Conservation (phyloP, 2,329 filamentous ascomycete genomes). For the Madurella fahalii region DNA sequence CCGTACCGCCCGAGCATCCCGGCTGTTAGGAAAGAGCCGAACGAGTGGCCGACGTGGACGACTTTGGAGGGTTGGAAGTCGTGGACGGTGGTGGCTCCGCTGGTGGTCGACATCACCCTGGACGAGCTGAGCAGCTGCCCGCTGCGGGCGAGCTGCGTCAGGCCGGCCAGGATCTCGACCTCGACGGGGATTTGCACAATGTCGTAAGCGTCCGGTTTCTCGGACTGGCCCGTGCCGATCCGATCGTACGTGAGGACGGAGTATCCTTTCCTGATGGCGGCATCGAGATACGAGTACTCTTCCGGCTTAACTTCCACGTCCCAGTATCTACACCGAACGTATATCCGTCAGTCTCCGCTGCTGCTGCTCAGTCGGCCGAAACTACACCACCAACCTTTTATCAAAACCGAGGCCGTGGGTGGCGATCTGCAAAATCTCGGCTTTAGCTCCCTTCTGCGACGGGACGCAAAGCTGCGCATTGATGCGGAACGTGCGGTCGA, state of each 20-base stretch:
- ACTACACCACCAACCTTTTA: constrained; percentile 10
- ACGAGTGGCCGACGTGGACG: constrained; percentile 28
- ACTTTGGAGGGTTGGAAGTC: constrained; percentile 30
- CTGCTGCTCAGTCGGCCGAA: no score
- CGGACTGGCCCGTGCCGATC: constrained; percentile 56
- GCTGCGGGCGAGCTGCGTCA: constrained; percentile 48
- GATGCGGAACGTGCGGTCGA: constrained; percentile 22
- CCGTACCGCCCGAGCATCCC: constrained; percentile 30
- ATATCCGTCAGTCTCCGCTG: no score
- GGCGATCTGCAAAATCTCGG: constrained; percentile 35
- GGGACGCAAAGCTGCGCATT: constrained; percentile 25
- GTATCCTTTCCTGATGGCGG: constrained; percentile 45
- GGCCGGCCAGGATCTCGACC: constrained; percentile 51
- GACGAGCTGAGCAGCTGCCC: constrained; percentile 38
- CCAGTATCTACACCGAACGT: constrained; percentile 50
- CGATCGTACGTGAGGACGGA: constrained; percentile 60
- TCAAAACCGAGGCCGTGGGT: constrained; percentile 42
- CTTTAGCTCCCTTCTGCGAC: constrained; percentile 9
- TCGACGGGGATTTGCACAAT: constrained; percentile 49
- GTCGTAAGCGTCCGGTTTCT: constrained; percentile 54
- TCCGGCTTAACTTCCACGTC: constrained; percentile 52
- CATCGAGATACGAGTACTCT: constrained; percentile 60
- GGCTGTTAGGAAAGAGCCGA: constrained; percentile 29
- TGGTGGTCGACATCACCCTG: constrained; percentile 23
- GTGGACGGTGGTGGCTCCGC: not conserved